Base-by-base conservation (phyloP, 441 rosid genomes). In the Brassica balearica region DNA sequence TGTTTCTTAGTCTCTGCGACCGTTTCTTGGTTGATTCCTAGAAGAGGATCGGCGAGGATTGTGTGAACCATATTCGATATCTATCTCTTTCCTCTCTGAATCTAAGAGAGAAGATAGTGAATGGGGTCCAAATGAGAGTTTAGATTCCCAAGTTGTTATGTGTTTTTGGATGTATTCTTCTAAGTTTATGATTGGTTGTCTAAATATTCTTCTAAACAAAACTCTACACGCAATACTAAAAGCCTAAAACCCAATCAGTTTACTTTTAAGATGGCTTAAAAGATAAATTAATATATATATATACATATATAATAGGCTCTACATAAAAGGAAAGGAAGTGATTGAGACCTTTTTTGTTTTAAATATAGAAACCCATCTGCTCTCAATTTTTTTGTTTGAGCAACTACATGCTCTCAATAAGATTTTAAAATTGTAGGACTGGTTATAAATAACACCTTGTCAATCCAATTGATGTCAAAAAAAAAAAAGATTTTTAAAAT, bases 41-140 rank as follows among this genome's bases (percentile, higher is more conserved):
- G 73, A 70, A 89, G 86, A 7, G 89, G 84, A 76, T 77, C 75
- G 22, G 78, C 2, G 43, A 68, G 63, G 67, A 55, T 23, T 19
- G 1, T 41, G 51, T 55, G 62, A 56, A 51, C 53, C 82, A 79
- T 79, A 65, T 53, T 53, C 29, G 63, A 17, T 55, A 12, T 65
- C 55, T 20, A 14, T 55, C 69, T 46, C 63, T 66, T 65, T 72
- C 25, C 64, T 7, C 56, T 34, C 11, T 59, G 25, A 56, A 78
- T 72, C 73, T 17, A 11, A 12, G 75, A 71, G 19, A 34, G 67
- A 11, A 17, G 59, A 23, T n/a, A 66, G 17, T 56, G 72, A 51
- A 55, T 55, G 60, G 60, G 60, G 60, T 55, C 60, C 60, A 15
- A 55, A 55, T 15, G 60, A 55, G 60, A 55, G 20, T 11, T 10